Conservation (phyloP, 2,329 filamentous ascomycete genomes). For the Alternaria postmessia region DNA sequence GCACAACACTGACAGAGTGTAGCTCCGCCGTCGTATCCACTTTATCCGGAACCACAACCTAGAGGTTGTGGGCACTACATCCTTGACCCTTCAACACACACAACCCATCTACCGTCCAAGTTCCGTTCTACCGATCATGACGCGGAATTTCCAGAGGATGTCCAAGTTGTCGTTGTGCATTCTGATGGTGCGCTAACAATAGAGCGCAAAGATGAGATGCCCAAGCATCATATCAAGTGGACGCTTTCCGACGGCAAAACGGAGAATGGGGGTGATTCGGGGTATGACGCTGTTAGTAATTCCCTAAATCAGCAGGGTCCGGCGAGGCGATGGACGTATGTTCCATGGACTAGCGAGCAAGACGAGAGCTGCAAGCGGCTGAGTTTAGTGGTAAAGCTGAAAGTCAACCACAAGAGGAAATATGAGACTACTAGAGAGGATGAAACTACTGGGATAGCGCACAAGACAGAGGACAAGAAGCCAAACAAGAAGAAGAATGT, state of each 20-base stretch:
- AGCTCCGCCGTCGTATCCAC: conserved; percentile 29
- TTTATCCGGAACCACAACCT: conserved; percentile 38
- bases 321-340: conserved; percentile 34
- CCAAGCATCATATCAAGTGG: conserved; percentile 14
- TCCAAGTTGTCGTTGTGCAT: conserved; percentile 29
- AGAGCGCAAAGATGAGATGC: conserved; percentile 6
- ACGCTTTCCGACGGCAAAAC: conserved; percentile 16
- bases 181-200: conserved; percentile 27
- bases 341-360: conserved; percentile 43
- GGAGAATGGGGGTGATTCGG: conserved; percentile 7
- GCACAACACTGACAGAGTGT: background rate
- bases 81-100: conserved; percentile 19
- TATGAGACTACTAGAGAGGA: background rate
- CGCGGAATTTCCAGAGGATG: background rate
- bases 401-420: conserved; percentile 3
- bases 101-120: conserved; percentile 27
- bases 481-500: background rate
- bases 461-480: background rate
- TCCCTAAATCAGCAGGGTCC: conserved; percentile 13
- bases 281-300: background rate
- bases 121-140: conserved; percentile 20
- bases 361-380: conserved; percentile 27
- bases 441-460: background rate
- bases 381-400: conserved; percentile 19
- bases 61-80: conserved; percentile 21